Evolutionary conservation across 192 early-diverging fungal genomes (phyloP), one percentile per base, ranked within the genome.

Genomic region (Backusella australiensis): DNA sequence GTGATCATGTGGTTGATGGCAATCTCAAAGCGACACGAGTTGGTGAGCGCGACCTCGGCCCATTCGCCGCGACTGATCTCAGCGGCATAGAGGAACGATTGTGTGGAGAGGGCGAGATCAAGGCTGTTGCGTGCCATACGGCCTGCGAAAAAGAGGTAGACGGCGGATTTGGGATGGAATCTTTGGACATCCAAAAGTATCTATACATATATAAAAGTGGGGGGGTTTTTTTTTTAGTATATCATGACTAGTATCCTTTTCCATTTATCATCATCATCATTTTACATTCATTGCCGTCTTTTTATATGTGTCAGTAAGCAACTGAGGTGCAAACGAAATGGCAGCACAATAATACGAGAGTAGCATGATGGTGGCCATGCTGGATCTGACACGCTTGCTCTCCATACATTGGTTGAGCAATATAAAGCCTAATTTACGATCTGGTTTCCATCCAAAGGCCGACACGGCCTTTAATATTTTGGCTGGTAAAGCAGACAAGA

Each of bases 71-170:
- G 67, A 26, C 77, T 76, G 26, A 79, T 82, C 17, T 82, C 81
- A 17, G 69, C 76, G 12, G 81, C 81, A 76, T 77, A 82, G 23
- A 75, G 63, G 35, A 76, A 82, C 11, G 81, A 82, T 38, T 82
- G 77, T 1, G 77, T 73, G 4, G 81, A 78, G 7, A 82, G 56
- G 2, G 81, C 34, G n/a, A 82, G 34, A 36, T 82, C 78, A n/a
- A 70, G 44, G 11, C 73, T 67, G 26, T 85, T 67, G 34, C 87
- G 79, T 7, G 77, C 74, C 49, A 82, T 85, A 17, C 83, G 81
- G 8, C 87, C 87, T 3, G 83, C 75, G 68, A 89, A 89, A 67
- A 82, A 87, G 0, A 87, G 67, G 63, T 87, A 87, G 39, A 87
- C 83, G 4, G 86, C 83, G 2, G 87, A 89, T 32, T 87, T 82